Base-by-base conservation (phyloP, 2,329 filamentous ascomycete genomes). In the Fusarium multiceps region DNA sequence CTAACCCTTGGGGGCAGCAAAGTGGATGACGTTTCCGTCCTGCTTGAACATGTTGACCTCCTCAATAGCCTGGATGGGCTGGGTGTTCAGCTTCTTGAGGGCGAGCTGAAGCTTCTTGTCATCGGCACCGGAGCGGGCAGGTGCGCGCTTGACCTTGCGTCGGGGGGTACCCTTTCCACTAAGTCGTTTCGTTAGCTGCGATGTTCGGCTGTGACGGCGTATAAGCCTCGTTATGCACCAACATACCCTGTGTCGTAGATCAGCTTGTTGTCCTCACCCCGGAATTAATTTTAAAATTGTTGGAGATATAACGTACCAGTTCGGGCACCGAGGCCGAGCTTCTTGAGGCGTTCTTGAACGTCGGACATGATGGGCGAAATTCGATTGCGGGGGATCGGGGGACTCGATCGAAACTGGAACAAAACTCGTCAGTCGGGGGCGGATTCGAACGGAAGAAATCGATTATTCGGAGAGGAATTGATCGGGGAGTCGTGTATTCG, bases 31-130 rank as follows among this genome's bases (percentile, higher is more conserved):
- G 84, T 99, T 99, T 84, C 96, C 96, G 82, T 99, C 96, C 82
- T 93, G 92, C 92, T 99, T 99, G 92, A 99, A 99, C 96, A 99
- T 99, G 92, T 99, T 99, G 83, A 99, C 96, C 88, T 99, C 96
- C 90, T 99, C 96, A 79, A 99, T 99, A 75, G 93, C 93, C 88
- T 97, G 94, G 85, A 99, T 98, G 79, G 96, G 96, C 90, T 99
- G 96, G 65, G 97, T 95, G 86, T 98, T 98, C 83, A 99, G 90
- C 92, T 99, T 99, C 93, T 99, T 99, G 75, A 99, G 89, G 70
- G 93, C 87, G 69, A 91, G 90, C 87, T 99, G 96, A 73, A 99
- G 93, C 90, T 99, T 99, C 93, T 98, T 98, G 91, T 99, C 96
- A 82, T 99, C 96, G 83, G 93, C 93, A 81, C 92, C 93, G 75